Evolutionary conservation across 2,329 filamentous ascomycete species (phyloP).

Genomic region (Curvularia sp.): DNA sequence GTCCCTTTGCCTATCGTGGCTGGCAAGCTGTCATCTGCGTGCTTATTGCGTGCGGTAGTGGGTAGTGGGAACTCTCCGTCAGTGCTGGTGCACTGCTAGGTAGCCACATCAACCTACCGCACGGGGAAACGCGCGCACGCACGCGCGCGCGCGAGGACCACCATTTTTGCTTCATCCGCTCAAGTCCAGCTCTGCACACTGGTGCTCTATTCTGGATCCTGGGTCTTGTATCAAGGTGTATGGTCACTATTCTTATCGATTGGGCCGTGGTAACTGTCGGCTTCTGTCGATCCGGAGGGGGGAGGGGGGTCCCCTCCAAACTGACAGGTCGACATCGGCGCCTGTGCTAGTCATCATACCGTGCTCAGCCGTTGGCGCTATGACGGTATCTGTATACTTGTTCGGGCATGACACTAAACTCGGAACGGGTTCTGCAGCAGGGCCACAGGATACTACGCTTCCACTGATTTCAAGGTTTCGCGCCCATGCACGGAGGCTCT

Average conservation of each 20-base stretch:
- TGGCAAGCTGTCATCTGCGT: constrained; percentile 27
- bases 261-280: constrained; percentile 45
- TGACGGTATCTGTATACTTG: constrained; percentile 41
- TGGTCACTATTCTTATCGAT: constrained; percentile 49
- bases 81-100: constrained; percentile 24
- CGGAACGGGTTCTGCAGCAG: constrained; percentile 29
- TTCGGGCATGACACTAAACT: constrained; percentile 37
- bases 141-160: constrained; percentile 30
- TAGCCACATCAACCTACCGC: constrained; percentile 19
- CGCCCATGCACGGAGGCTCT: constrained; percentile 46
- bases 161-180: constrained; percentile 22
- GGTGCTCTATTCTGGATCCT: constrained; percentile 8
- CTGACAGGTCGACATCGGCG: constrained; percentile 46
- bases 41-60: constrained; percentile 27
- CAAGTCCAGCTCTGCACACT: constrained; percentile 26
- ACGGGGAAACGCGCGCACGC: constrained; percentile 29
- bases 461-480: constrained; percentile 45
- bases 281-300: constrained; percentile 47
- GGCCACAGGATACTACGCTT: constrained; percentile 25
- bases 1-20: constrained; percentile 26
- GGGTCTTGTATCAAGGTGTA: constrained; percentile 32
- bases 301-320: constrained; percentile 41
- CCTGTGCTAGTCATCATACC: constrained; percentile 33
- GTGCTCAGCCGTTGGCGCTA: constrained; percentile 30
- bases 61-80: constrained; percentile 28